These are phyloP conservation scores for Grifola frondosa DNA, from an alignment of 1,284 basidiomycete genomes.

Conservation along the genomic window DNA sequence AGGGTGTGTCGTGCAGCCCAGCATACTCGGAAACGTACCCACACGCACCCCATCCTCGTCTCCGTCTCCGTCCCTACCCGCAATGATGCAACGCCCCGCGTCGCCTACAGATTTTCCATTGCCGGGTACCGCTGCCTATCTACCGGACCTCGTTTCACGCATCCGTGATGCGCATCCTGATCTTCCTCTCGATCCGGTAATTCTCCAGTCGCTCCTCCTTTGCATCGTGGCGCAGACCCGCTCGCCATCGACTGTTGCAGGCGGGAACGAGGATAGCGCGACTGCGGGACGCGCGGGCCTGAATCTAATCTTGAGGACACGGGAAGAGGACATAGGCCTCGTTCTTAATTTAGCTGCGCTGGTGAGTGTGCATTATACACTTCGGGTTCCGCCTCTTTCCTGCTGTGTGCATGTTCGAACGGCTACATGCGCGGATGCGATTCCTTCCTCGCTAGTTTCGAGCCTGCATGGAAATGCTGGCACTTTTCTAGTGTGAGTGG, in stretches of 20 bases:
- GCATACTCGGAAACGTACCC: no score
- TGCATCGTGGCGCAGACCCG: constrained; percentile 48
- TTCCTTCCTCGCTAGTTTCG: no score
- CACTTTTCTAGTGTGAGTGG: no score
- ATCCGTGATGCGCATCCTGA: constrained; percentile 42
- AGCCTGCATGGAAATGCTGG: no score
- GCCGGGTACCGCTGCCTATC: constrained; percentile 53
- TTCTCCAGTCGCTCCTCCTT: constrained; percentile 66
- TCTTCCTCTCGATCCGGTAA: constrained; percentile 57
- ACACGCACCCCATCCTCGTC: no score
- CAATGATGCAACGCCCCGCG: no score
- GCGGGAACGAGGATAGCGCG: constrained; percentile 8
- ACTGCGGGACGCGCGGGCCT: constrained; percentile 3
- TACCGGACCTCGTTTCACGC: constrained; percentile 48
- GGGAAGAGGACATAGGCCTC: constrained; percentile 57
- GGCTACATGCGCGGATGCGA: no score
- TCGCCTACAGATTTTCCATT: no score
- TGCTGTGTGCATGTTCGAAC: no score
- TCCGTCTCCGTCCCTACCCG: no score
- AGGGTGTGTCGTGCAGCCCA: no score
- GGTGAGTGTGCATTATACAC: constrained; percentile 41
- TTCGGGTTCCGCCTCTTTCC: background rate
- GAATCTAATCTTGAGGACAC: constrained; percentile 53
- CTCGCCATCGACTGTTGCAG: constrained; percentile 5
- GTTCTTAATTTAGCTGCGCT: constrained; percentile 53